phyloP scores from a whole-genome alignment of 139 green algal genomes.

The Micractinium sp. region DNA sequence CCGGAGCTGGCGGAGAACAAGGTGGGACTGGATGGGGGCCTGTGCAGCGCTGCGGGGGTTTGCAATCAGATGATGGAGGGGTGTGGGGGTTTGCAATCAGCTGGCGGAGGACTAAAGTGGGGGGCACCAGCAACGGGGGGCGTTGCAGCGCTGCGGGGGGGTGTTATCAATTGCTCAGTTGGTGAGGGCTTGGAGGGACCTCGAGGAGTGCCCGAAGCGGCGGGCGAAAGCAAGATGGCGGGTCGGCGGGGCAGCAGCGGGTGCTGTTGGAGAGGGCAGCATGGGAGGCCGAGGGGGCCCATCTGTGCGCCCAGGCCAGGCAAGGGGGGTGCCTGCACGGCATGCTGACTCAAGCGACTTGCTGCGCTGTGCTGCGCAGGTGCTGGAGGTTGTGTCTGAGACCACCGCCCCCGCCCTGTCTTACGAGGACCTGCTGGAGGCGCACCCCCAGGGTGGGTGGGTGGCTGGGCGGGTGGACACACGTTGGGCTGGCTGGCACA shows the following conservation, averaged over 20 bases:
- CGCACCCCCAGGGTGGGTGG: slow-evolving; percentile 22
- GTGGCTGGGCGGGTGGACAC: not conserved
- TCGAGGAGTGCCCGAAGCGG: no score
- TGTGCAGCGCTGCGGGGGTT: not conserved
- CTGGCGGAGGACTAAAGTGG: no score
- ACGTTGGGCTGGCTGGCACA: no score
- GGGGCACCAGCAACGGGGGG: no score
- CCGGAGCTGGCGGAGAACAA: slow-evolving; percentile 83
- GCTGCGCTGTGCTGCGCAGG: slow-evolving; percentile 10
- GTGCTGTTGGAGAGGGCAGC: not conserved
- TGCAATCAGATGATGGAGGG: no score
- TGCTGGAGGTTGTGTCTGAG: slow-evolving; percentile 88
- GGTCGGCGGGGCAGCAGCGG: not conserved
- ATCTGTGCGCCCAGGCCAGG: no score
- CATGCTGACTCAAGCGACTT: not conserved
- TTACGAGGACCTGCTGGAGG: slow-evolving; percentile 61
- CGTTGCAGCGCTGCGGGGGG: not conserved
- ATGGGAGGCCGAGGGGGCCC: not conserved
- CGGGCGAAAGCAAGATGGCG: not conserved
- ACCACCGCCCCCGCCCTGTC: slow-evolving; percentile 44
- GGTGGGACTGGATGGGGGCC: slow-evolving; percentile 29
- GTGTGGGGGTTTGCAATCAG: no score
- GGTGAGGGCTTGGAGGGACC: not conserved
- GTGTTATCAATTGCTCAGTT: no score
- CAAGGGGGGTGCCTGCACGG: not conserved